Base-by-base conservation (phyloP, 169 alveolate genomes). In the Plasmodium cynomolgi region DNA sequence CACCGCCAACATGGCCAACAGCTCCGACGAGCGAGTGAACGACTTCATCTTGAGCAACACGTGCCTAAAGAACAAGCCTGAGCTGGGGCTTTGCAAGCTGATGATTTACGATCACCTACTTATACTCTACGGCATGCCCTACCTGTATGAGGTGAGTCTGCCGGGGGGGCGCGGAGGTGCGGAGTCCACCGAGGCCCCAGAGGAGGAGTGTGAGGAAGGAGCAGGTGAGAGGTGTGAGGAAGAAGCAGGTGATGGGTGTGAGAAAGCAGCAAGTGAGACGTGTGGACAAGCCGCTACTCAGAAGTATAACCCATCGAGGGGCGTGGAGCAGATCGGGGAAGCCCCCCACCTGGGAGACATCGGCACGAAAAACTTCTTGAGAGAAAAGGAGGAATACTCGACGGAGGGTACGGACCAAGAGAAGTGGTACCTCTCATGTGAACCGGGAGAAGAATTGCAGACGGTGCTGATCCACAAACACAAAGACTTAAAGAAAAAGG, bases 401-500 rank as follows among this genome's bases (percentile, higher is more conserved):
- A 75, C 33, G 75, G 33, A 11, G 11, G 58, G 33, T 0, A 56
- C 23, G 20, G 39, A 39, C 33, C 44, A 85, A 31, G 83, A 68
- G 5, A 9, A 74, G 15, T 26, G 17, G 15, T n/a, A 47, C 8
- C 79, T 68, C 23, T 75, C 39, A 23, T 50, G 33, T 6, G 34
- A 62, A 26, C 34, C 26, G 15, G 33, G 75, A 62, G 93, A 85
- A 20, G 58, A 17, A 47, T 17, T 85, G 1, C 62, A 90, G 0
- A 90, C 77, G 44, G 83, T 90, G 44, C 26, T 90, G n/a, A 62
- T 90, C 71, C 94, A 90, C 47, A 90, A 90, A 44, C 72, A 90
- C 71, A 90, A 90, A 58, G 91, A 90, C n/a, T 56, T 90, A 44
- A 90, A 90, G 41, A 90, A 90, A 33, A 90, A 90, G 58, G 94